Evolutionary conservation across 306 rosid genomes (phyloP).

Genomic region (Cicer judaicum): DNA sequence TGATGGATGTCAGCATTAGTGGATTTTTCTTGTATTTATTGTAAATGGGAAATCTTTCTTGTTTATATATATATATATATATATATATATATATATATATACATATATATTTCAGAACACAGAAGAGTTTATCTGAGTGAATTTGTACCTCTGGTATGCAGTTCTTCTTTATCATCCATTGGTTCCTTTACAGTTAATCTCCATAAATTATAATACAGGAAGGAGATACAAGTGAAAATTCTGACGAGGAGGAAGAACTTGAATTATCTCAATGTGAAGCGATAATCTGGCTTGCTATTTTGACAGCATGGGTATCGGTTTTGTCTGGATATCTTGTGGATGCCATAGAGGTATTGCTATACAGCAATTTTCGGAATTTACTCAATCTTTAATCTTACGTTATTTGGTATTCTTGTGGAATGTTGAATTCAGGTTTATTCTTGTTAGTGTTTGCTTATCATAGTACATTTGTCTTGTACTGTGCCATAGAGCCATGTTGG

Average conservation of each 20-base stretch:
- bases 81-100: no score
- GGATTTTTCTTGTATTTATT: slow-evolving; percentile 30
- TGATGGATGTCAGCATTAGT: slow-evolving; percentile 15
- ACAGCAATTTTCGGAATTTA: slow-evolving; percentile 20
- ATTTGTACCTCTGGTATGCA: slow-evolving; percentile 21
- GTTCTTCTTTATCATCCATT: slow-evolving; percentile 16
- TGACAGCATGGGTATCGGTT: slow-evolving; percentile 81
- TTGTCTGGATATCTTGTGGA: slow-evolving; percentile 90
- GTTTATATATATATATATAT: not conserved
- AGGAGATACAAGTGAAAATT: slow-evolving; percentile 49
- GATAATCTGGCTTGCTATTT: slow-evolving; percentile 80
- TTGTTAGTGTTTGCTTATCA: not conserved
- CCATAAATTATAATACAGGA: slow-evolving; percentile 50
- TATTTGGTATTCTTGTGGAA: slow-evolving; percentile 36
- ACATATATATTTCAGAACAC: slow-evolving; percentile 15
- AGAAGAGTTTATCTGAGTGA: slow-evolving; percentile 11
- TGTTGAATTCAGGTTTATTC: slow-evolving; percentile 9
- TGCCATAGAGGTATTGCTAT: slow-evolving; percentile 80
- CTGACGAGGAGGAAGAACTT: slow-evolving; percentile 64
- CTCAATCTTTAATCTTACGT: slow-evolving; percentile 31
- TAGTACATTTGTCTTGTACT: slow-evolving; percentile 14
- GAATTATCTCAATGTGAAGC: slow-evolving; percentile 85
- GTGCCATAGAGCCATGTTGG: not conserved
- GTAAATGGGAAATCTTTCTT: not conserved
- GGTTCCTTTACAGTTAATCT: slow-evolving; percentile 23